phyloP scores from a whole-genome alignment of 805 yeast species.

The Wickerhamomyces kurtzmanii region DNA sequence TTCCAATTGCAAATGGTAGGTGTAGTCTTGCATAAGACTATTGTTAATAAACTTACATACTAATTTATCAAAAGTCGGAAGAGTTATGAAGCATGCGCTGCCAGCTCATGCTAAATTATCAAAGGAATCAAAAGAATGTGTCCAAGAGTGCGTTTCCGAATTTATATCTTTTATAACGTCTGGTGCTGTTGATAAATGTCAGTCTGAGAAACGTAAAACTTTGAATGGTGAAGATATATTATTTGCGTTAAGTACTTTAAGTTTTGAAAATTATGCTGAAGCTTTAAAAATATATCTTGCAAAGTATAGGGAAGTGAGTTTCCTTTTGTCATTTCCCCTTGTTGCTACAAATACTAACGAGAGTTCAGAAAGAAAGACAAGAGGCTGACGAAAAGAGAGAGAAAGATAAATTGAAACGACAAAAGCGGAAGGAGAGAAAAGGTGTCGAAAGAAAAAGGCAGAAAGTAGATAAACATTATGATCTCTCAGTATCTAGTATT shows the following conservation, averaged over 20 bases:
- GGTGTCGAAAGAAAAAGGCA: slow-evolving; percentile 6
- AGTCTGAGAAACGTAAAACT: slow-evolving; percentile 68
- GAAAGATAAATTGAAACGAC: slow-evolving; percentile 13
- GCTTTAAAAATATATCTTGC: slow-evolving; percentile 68
- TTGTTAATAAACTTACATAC: background rate
- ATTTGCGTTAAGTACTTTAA: slow-evolving; percentile 60
- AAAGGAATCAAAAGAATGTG: slow-evolving; percentile 70
- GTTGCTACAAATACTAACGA: background rate
- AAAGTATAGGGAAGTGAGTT: slow-evolving; percentile 46
- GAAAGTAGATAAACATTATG: too few relatives aligned
- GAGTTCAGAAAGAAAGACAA: slow-evolving; percentile 9
- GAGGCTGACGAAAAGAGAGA: slow-evolving; percentile 16
- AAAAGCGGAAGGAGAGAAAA: slow-evolving; percentile 11
- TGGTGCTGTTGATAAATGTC: slow-evolving; percentile 69
- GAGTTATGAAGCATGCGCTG: slow-evolving; percentile 64
- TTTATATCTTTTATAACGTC: slow-evolving; percentile 75
- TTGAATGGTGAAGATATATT: slow-evolving; percentile 74
- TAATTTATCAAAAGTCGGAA: slow-evolving; percentile 32
- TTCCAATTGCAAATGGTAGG: slow-evolving; percentile 64
- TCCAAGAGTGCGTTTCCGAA: slow-evolving; percentile 79
- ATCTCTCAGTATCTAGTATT: too few relatives aligned
- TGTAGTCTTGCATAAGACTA: background rate
- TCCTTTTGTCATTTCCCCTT: background rate
- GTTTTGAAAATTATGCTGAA: slow-evolving; percentile 78
- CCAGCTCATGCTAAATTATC: slow-evolving; percentile 69